Percentiles rank a stretch among this genome's conserved stretches.
Conservation (phyloP, 2,329 filamentous ascomycete species). For the Aspergillus clavatus region DNA sequence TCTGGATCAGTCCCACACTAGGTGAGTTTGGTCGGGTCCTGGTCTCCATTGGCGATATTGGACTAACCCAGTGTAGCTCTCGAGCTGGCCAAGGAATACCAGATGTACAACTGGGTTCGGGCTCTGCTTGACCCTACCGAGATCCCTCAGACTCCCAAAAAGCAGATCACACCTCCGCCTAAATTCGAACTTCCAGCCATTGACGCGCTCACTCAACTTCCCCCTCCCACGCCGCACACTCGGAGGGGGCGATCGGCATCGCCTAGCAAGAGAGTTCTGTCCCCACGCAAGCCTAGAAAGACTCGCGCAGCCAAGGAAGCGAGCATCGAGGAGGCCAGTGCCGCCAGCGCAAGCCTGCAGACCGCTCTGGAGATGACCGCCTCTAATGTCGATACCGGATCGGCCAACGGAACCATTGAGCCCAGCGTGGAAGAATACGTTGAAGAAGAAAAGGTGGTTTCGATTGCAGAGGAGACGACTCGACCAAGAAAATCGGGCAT, state of each 20-base stretch:
- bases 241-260: slow-evolving; percentile 58
- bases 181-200: slow-evolving; percentile 60
- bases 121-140: slow-evolving; percentile 87
- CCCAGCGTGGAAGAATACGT: slow-evolving; percentile 24
- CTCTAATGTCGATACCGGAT: slow-evolving; percentile 25
- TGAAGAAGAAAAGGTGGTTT: slow-evolving; percentile 24
- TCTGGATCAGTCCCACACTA: slow-evolving; percentile 83
- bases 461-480: slow-evolving; percentile 21
- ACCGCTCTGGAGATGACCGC: slow-evolving; percentile 44
- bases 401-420: slow-evolving; percentile 22
- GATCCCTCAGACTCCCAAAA: slow-evolving; percentile 63
- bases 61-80: slow-evolving; percentile 57
- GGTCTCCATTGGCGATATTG: not conserved
- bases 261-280: slow-evolving; percentile 48
- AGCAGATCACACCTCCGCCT: slow-evolving; percentile 75
- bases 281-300: slow-evolving; percentile 51
- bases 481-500: slow-evolving; percentile 19
- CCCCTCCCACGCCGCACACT: slow-evolving; percentile 36
- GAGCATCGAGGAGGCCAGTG: slow-evolving; percentile 45
- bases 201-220: slow-evolving; percentile 31
- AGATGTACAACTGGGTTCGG: slow-evolving; percentile 78
- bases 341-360: slow-evolving; percentile 47
- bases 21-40: slow-evolving; percentile 42
- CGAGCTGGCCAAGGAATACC: slow-evolving; percentile 78
- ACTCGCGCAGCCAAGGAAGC: slow-evolving; percentile 47